Evolutionary conservation across 768 basidiomycete species (phyloP).

Genomic region (Leccinum subtestaceum): DNA sequence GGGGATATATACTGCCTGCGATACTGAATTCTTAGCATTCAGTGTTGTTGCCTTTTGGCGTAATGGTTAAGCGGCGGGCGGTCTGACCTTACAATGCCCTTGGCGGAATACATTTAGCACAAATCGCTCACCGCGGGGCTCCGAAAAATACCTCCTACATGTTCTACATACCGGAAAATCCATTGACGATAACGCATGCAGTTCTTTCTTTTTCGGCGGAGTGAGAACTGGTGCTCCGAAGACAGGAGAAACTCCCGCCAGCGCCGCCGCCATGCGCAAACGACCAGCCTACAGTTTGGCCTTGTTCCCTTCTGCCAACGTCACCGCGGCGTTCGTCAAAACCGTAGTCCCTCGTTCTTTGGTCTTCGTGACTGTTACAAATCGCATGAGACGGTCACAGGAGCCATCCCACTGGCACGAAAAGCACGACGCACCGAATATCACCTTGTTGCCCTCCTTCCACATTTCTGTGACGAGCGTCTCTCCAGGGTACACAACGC

Average conservation of each 20-base stretch:
- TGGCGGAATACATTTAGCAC: too few species aligned
- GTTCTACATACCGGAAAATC: neutral
- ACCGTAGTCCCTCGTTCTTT: constrained; percentile 79
- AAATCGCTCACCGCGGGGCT: neutral
- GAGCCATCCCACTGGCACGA: constrained; percentile 1
- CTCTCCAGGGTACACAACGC: constrained; percentile 92
- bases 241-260: neutral
- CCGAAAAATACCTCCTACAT: neutral
- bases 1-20: too few species aligned
- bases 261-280: neutral
- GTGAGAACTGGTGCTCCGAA: neutral
- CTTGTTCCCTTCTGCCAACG: constrained; percentile 53
- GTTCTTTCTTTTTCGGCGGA: neutral
- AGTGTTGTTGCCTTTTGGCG: too few species aligned
- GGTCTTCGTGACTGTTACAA: constrained; percentile 67
- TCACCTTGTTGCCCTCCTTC: constrained; percentile 89
- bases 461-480: constrained; percentile 97
- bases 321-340: constrained; percentile 79
- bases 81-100: too few species aligned
- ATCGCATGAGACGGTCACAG: neutral
- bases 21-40: too few species aligned
- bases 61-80: too few species aligned
- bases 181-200: neutral
- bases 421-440: constrained; percentile 71
- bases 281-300: constrained; percentile 50